Percentiles rank a stretch among this genome's conserved stretches.
phyloP scores from a whole-genome alignment of 169 alveolate species.

The Theileria equi region DNA sequence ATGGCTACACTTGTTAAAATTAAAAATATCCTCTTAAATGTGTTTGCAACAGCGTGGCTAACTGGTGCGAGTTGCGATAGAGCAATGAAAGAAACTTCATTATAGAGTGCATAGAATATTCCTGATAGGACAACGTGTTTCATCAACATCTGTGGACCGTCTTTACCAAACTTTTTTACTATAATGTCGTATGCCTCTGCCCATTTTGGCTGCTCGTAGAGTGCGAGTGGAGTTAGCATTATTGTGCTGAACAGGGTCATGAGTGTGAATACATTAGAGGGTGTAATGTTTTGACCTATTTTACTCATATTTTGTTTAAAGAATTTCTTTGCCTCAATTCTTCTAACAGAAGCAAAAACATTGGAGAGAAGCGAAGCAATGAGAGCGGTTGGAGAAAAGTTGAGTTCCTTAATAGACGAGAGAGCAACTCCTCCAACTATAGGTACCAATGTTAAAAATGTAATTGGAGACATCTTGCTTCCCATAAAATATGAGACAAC shows the following conservation, averaged over 20 bases:
- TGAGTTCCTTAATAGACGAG: constrained; percentile 67
- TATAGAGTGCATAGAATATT: constrained; percentile 56
- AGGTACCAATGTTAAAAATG: constrained; percentile 71
- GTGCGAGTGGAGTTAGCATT: constrained; percentile 68
- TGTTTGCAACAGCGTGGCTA: constrained; percentile 77
- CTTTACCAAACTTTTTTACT: constrained; percentile 16
- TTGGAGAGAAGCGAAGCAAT: constrained; percentile 62
- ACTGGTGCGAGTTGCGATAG: constrained; percentile 72
- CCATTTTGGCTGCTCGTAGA: constrained; percentile 23
- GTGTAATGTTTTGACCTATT: constrained; percentile 68
- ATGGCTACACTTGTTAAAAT: constrained; percentile 63
- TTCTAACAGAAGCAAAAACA: constrained; percentile 61
- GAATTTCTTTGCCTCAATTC: constrained; percentile 70
- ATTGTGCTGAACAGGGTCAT: constrained; percentile 60
- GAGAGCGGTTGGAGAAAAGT: constrained; percentile 59
- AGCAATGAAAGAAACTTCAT: constrained; percentile 69
- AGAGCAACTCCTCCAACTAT: constrained; percentile 72
- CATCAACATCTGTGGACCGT: constrained; percentile 13
- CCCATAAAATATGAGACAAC: constrained; percentile 44
- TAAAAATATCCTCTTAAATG: constrained; percentile 70
- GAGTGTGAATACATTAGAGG: constrained; percentile 61
- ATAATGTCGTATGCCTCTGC: constrained; percentile 14
- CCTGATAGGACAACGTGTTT: constrained; percentile 69
- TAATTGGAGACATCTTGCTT: constrained; percentile 59
- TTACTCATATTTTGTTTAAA: constrained; percentile 62